Base-by-base conservation (phyloP, 495 filamentous ascomycete species). In the Lichenothelia convexa region DNA sequence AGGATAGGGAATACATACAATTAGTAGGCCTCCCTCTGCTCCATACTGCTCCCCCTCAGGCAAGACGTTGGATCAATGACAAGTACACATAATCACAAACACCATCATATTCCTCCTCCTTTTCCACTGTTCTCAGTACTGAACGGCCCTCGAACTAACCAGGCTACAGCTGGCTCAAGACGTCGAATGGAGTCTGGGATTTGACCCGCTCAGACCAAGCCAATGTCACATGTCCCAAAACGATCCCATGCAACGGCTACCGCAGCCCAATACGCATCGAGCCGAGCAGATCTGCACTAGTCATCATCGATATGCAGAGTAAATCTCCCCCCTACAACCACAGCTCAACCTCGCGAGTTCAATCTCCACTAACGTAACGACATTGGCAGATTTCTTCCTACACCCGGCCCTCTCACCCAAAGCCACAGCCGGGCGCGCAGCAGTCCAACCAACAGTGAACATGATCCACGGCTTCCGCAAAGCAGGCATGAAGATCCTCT, bases 401-500 rank as follows among this genome's bases (percentile, higher is more conserved):
- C 37, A 50, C 39, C 47, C 47, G 9, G 32, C 34, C 9, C 42
- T 50, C 11, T 40, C 38, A 0, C 45, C 45, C 13, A 5, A 7
- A 15, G 47, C 47, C 9, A 42, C 21, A 4, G 18, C 20, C 12
- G 47, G 47, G 7, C 45, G 47, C 20, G 36, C 38, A 2, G 42
- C 42, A 8, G 42, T 44, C 9, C 15, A 21, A 13, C 42, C 42
- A 16, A 44, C 42, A 4, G 38, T 46, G 16, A 40, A 45, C 33
- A 41, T 46, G 38, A 45, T 49, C 36, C 26, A 42, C 3, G 45
- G 40, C 23, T 46, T 42, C 30, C 45, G 53, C 22, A 31, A 26
- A n/a, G 36, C 34, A 9, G 46, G 41, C 20, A 51, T 51, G 23
- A 41, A 42, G 32, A 35, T 56, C 9, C 34, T 53, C 18, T 56